Percentiles rank a stretch among this genome's conserved stretches.
phyloP scores from a whole-genome alignment of 345 rosid species.

The Crucihimalaya himalaica region DNA sequence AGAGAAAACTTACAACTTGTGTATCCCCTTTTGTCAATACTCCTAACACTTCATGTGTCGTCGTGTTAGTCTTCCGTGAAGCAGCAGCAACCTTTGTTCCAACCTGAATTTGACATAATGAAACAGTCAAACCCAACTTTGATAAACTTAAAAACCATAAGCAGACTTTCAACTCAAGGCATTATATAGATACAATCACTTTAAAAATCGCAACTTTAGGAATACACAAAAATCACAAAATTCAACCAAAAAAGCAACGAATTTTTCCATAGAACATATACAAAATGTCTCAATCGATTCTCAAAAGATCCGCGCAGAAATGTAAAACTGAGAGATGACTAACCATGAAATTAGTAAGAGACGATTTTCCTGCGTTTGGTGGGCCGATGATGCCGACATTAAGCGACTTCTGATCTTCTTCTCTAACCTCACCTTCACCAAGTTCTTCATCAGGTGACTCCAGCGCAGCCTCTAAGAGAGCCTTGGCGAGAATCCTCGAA shows the following conservation, averaged over 20 bases:
- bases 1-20: constrained; percentile 65
- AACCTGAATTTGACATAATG: constrained; percentile 48
- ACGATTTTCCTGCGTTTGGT: constrained; percentile 93
- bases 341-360: constrained; percentile 85
- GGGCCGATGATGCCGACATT: constrained; percentile 93
- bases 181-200: neutral
- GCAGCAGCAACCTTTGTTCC: constrained; percentile 95
- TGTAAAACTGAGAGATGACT: constrained; percentile 14
- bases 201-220: neutral
- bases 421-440: constrained; percentile 61
- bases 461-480: constrained; percentile 78
- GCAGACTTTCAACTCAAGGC: neutral
- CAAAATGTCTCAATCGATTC: neutral
- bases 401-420: constrained; percentile 94
- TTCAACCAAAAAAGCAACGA: neutral
- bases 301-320: neutral
- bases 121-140: constrained; percentile 10
- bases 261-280: neutral
- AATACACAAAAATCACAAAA: neutral
- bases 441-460: constrained; percentile 60
- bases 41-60: constrained; percentile 91
- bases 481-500: constrained; percentile 65
- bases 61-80: constrained; percentile 95
- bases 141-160: neutral
- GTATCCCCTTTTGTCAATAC: constrained; percentile 80